Evolutionary conservation across 805 yeast genomes (phyloP).

Genomic region (Ogataea polymorpha): DNA sequence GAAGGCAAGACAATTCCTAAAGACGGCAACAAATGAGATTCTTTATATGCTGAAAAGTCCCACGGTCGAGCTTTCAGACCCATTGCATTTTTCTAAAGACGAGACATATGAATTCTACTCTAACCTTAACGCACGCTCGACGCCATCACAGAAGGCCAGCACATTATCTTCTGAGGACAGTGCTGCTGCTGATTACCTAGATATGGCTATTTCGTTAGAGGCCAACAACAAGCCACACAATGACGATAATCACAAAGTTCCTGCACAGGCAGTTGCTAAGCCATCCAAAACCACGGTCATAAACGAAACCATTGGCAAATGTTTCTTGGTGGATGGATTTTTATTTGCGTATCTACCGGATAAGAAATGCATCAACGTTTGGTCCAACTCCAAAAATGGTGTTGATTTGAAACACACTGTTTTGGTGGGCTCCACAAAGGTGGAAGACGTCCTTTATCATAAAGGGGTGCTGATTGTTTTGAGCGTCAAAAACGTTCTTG

Average conservation of each 20-base stretch:
- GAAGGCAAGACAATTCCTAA: constrained; percentile 34
- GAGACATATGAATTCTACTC: constrained; percentile 18
- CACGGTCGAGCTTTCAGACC: constrained; percentile 30
- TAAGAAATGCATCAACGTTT: constrained; percentile 19
- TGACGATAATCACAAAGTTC: background rate
- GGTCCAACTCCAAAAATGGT: constrained; percentile 14
- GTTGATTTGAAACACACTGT: constrained; percentile 11
- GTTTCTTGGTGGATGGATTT: constrained; percentile 9
- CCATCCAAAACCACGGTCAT: background rate
- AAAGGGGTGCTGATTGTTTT: constrained; percentile 15
- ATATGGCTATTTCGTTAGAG: constrained; percentile 26
- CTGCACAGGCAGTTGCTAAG: background rate
- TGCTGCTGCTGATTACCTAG: constrained; percentile 18
- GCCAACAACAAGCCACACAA: constrained; percentile 12
- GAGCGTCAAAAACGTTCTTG: constrained; percentile 12
- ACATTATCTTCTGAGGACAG: constrained; percentile 4
- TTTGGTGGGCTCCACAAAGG: constrained; percentile 7
- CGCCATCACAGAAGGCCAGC: constrained; percentile 1
- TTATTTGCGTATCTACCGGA: constrained; percentile 22
- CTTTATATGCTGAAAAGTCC: constrained; percentile 35
- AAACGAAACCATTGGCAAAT: constrained; percentile 2
- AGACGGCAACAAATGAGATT: constrained; percentile 36
- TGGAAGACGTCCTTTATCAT: constrained; percentile 19
- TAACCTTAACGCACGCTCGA: constrained; percentile 5
- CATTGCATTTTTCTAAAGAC: constrained; percentile 22